A percentile compares a stretch with the other conserved stretches of the same genome.
Evolutionary conservation across 2,329 filamentous ascomycete species (phyloP).

Genomic region (Stemphylium lycopersici): DNA sequence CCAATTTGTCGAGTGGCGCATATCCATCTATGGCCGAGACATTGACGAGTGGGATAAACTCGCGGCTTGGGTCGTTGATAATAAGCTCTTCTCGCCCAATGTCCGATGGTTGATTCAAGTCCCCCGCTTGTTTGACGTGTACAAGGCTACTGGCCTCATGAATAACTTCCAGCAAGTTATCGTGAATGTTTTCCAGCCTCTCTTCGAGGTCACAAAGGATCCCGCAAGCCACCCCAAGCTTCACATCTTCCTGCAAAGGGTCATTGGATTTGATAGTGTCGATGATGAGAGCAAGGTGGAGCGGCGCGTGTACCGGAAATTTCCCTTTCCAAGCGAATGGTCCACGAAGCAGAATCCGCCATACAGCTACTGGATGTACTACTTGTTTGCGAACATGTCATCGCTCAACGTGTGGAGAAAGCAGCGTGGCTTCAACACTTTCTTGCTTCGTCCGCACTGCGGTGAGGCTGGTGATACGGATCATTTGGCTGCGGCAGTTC

Average conservation of each 20-base stretch:
- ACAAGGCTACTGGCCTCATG: constrained; percentile 88
- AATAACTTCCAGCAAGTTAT: constrained; percentile 89
- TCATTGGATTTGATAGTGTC: constrained; percentile 96
- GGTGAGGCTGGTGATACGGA: constrained; percentile 97
- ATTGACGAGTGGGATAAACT: constrained; percentile 98
- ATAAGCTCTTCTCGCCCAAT: constrained; percentile 97
- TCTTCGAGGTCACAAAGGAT: constrained; percentile 92
- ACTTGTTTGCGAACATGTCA: constrained; percentile 90
- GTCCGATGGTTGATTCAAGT: constrained; percentile 97
- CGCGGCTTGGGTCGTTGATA: constrained; percentile 95
- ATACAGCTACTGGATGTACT: constrained; percentile 99
- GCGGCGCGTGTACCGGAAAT: constrained; percentile 92
- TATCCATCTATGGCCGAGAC: constrained; percentile 92
- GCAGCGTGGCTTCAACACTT: constrained; percentile 92
- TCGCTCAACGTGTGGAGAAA: constrained; percentile 93
- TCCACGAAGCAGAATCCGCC: constrained; percentile 92
- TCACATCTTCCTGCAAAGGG: constrained; percentile 90
- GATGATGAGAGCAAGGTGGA: constrained; percentile 98
- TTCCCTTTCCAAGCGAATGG: constrained; percentile 88
- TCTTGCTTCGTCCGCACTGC: constrained; percentile 89
- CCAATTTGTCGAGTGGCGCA: constrained; percentile 99
- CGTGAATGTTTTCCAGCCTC: constrained; percentile 86
- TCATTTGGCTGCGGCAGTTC: constrained; percentile 86
- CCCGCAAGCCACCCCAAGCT: constrained; percentile 88
- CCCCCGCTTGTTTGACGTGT: constrained; percentile 92